Percentiles rank a stretch among this genome's conserved stretches.
These are phyloP conservation scores for Fusarium sulawesiense DNA, from an alignment of 2,329 filamentous ascomycete genomes.

Conservation along the genomic window DNA sequence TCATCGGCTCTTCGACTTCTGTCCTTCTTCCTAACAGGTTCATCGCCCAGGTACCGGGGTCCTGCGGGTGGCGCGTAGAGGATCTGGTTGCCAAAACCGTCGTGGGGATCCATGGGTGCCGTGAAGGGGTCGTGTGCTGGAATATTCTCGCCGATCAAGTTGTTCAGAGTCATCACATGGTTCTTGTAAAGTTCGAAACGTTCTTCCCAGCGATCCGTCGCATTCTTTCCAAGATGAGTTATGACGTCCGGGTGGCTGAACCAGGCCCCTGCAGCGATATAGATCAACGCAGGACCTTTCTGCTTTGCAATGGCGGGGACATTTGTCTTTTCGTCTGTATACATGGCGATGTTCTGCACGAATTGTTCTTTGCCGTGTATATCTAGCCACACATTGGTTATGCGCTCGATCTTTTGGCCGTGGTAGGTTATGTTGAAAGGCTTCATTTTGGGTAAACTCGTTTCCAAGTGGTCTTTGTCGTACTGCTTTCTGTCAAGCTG, in stretches of 20 bases:
- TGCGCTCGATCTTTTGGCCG: not conserved
- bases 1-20: not conserved
- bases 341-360: not conserved
- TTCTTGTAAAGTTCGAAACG: not conserved
- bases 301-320: not conserved
- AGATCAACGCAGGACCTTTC: not conserved
- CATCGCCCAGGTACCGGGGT: conserved; percentile 33
- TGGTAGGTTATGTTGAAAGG: conserved; percentile 13
- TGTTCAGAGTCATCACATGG: not conserved
- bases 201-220: no score
- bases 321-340: not conserved
- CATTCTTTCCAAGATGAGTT: no score
- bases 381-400: not conserved
- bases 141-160: not conserved
- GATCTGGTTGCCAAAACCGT: conserved; percentile 44
- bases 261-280: not conserved
- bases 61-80: conserved; percentile 42
- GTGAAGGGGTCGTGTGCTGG: not conserved
- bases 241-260: not conserved
- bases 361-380: not conserved
- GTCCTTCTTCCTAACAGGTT: not conserved
- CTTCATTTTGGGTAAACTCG: not conserved
- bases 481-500: conserved; percentile 5
- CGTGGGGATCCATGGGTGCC: conserved; percentile 33
- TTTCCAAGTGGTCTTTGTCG: not conserved